Evolutionary conservation across 257 asterid species (phyloP).

Genomic region (Ligustrum vulgare): DNA sequence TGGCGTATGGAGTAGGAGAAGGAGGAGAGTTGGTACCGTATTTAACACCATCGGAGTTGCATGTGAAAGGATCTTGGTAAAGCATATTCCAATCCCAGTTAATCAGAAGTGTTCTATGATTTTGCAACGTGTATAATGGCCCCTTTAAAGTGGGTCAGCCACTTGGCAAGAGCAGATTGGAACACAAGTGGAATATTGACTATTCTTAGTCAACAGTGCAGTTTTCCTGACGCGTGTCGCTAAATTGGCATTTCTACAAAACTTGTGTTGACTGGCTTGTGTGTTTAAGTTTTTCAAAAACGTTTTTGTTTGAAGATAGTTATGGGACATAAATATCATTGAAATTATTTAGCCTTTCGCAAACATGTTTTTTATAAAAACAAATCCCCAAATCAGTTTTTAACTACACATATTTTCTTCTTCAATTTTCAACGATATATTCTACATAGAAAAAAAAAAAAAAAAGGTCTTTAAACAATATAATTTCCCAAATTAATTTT

Average conservation of each 20-base stretch:
- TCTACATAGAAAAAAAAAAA: too few species aligned
- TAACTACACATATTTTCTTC: too few species aligned
- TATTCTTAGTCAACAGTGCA: background rate
- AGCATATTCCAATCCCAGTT: background rate
- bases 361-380: too few species aligned
- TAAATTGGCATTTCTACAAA: background rate
- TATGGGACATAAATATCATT: too few species aligned
- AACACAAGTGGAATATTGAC: background rate
- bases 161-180: background rate
- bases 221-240: background rate
- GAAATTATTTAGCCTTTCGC: too few species aligned
- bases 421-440: too few species aligned
- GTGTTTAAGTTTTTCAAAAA: too few species aligned
- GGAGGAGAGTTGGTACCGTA: slow-evolving; percentile 13
- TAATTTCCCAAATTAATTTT: too few species aligned
- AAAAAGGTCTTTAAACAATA: too few species aligned
- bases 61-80: background rate
- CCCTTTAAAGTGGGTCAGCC: background rate
- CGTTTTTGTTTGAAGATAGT: too few species aligned
- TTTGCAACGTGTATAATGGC: background rate
- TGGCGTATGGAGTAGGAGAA: slow-evolving; percentile 1
- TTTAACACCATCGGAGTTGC: slow-evolving; percentile 11
- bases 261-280: background rate
- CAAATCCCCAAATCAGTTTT: too few species aligned
- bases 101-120: background rate